Evolutionary conservation across 2,329 filamentous ascomycete genomes (phyloP).

Genomic region (Saccharata proteae): DNA sequence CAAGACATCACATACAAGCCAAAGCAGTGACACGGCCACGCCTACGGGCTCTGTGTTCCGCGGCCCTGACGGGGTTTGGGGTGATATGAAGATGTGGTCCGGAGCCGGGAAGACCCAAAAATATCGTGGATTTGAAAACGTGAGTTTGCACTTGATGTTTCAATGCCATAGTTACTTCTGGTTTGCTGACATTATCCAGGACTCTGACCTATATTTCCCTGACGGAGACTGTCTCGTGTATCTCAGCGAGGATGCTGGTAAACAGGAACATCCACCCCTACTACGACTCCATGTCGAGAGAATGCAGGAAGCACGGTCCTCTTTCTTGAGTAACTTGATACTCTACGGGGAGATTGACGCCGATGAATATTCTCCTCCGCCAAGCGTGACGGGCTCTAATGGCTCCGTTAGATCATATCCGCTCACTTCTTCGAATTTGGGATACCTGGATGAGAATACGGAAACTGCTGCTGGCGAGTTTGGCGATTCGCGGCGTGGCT

Average conservation of each 20-base stretch:
- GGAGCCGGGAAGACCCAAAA: constrained; percentile 19
- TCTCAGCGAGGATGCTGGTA: constrained; percentile 25
- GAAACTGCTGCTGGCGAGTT: too few relatives aligned
- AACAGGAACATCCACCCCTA: constrained; percentile 23
- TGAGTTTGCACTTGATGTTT: constrained; percentile 11
- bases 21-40: neutral
- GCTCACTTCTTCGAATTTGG: constrained; percentile 5
- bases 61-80: constrained; percentile 13
- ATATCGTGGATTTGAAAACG: constrained; percentile 26
- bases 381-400: constrained; percentile 4
- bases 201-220: constrained; percentile 24
- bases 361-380: constrained; percentile 11
- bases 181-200: constrained; percentile 13
- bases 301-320: constrained; percentile 24
- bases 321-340: constrained; percentile 24
- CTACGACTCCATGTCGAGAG: constrained; percentile 23
- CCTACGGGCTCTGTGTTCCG: constrained; percentile 5
- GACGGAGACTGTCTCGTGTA: constrained; percentile 21
- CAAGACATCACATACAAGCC: neutral
- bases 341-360: constrained; percentile 24
- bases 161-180: neutral
- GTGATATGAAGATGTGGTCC: constrained; percentile 25
- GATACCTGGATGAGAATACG: constrained; percentile 4
- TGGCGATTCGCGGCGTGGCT: too few relatives aligned
- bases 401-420: constrained; percentile 1